Conservation (phyloP, 176 grass and related monocot species). For the Panicum miliaceum region DNA sequence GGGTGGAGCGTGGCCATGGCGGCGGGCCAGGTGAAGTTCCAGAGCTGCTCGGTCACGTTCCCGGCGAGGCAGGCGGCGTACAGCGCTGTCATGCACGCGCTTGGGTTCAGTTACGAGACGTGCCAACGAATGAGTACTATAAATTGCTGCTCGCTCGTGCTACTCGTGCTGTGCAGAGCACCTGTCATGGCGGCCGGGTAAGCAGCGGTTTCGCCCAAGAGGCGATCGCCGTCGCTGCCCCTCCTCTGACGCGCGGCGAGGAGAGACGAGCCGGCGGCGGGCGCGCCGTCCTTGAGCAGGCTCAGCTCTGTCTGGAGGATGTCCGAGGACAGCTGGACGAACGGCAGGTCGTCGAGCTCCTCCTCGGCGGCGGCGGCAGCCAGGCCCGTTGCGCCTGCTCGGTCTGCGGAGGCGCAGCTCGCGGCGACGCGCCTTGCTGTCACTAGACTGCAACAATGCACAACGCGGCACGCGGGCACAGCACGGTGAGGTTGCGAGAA, state of each 20-base stretch:
- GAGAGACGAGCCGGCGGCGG: background rate
- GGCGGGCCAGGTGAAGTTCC: slow-evolving; percentile 76
- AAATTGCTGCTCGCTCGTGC: background rate
- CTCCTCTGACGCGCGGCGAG: background rate
- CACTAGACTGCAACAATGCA: background rate
- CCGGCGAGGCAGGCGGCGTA: slow-evolving; percentile 59
- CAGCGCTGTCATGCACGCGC: slow-evolving; percentile 12
- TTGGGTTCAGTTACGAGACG: background rate
- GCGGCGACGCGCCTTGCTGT: background rate
- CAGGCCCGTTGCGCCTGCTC: background rate
- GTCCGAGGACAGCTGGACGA: slow-evolving; percentile 37
- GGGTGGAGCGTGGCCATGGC: slow-evolving; percentile 64
- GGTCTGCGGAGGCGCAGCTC: slow-evolving; percentile 13
- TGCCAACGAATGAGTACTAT: too few species aligned
- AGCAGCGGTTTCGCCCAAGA: slow-evolving; percentile 6
- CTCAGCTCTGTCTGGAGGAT: slow-evolving; percentile 32
- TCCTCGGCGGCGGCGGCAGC: background rate
- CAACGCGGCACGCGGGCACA: background rate
- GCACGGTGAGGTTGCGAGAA: background rate
- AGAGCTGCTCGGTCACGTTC: slow-evolving; percentile 64
- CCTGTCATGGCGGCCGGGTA: slow-evolving; percentile 48
- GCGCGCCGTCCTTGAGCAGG: slow-evolving; percentile 13
- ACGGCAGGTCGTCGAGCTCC: background rate
- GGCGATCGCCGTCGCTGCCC: background rate
- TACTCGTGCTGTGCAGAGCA: background rate